Evolutionary conservation across 345 rosid genomes (phyloP), one percentile per base, ranked within the genome.

Genomic region (Aegle marmelos): DNA sequence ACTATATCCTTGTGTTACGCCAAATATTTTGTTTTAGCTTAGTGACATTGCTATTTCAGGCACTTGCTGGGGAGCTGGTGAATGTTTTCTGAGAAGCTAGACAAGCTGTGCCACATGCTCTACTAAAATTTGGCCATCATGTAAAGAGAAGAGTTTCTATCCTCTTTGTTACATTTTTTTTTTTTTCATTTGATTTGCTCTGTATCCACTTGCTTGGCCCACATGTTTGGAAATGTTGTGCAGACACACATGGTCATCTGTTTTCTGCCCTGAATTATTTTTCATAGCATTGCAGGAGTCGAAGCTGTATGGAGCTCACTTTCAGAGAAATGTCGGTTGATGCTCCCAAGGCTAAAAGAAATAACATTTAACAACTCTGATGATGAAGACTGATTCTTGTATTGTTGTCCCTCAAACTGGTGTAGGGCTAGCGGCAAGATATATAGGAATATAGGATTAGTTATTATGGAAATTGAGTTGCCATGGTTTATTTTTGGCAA

Each of bases 21-120:
- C n/a, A 14, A 45, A 30, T 34, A n/a, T 41, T 13, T 54, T 37
- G 19, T 14, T 65, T 25, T 54, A 70, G 58, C 33, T n/a, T 34
- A 30, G 28, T 57, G 33, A 64, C 61, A 60, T 36, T 71, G n/a
- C 14, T 70, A 73, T 78, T 45, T 22, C 79, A 96, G 99, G 95
- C 87, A 79, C 98, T 94, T 74, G 78, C 98, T 17, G 99, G 99
- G 76, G 99, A 96, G 88, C 89, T 96, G 76, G 93, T 96, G 83
- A 96, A 96, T 83, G 92, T 96, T 76, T 93, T 96, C 17, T 89
- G 85, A 56, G 98, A 96, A 88, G 98, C 99, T 17, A 88, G 91
- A 78, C 98, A 96, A 86, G 78, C 89, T 17, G 97, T 96, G 78
- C 99, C 99, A 2, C 84, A 79, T 75, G 91, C 88, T 70, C 94